These are phyloP conservation scores for Agaricus subrufescens DNA, from an alignment of 768 basidiomycete genomes.

Conservation along the genomic window DNA sequence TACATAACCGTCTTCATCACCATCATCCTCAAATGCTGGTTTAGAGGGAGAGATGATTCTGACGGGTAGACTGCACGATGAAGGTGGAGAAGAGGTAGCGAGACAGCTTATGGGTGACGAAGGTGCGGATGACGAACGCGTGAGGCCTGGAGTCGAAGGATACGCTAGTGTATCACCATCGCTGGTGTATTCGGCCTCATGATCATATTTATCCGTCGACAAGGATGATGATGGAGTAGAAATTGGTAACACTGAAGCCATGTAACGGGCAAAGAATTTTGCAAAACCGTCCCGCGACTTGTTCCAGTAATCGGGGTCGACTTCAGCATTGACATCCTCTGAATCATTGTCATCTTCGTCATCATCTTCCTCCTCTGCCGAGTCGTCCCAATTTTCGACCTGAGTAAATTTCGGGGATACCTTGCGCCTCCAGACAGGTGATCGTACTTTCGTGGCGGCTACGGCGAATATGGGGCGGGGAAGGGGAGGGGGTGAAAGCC, in stretches of 20 bases:
- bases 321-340: conserved; percentile 15
- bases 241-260: conserved; percentile 14
- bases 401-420: conserved; percentile 1
- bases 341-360: conserved; percentile 10
- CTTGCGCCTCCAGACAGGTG: conserved; percentile 6
- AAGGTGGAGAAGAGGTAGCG: conserved; percentile 9
- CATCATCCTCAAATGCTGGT: conserved; percentile 10
- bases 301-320: conserved; percentile 24
- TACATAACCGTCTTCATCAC: conserved; percentile 9
- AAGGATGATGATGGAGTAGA: neutral
- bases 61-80: neutral
- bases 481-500: conserved; percentile 24
- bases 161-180: conserved; percentile 2
- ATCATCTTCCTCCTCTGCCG: neutral
- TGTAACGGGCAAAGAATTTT: conserved; percentile 22
- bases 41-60: conserved; percentile 8
- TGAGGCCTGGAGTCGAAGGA: conserved; percentile 18
- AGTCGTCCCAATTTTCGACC: conserved; percentile 18
- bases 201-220: conserved; percentile 8
- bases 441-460: conserved; percentile 8
- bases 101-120: conserved; percentile 9
- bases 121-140: conserved; percentile 9
- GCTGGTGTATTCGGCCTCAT: conserved; percentile 20
- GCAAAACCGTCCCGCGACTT: conserved; percentile 23
- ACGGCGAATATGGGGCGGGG: conserved; percentile 18